A percentile compares a stretch with the other conserved stretches of the same genome.
phyloP scores from a whole-genome alignment of 306 rosid genomes.

The Dryas drummondii region DNA sequence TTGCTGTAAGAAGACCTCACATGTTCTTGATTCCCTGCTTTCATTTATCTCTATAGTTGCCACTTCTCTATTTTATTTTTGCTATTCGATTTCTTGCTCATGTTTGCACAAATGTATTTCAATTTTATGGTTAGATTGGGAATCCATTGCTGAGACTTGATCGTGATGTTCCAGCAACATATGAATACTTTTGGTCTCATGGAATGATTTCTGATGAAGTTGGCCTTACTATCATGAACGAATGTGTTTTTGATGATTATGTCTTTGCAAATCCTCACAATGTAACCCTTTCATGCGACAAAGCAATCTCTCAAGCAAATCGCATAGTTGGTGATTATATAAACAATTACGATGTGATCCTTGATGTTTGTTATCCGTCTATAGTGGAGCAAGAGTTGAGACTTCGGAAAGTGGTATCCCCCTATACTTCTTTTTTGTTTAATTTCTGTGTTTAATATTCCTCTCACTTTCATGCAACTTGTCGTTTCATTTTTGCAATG shows the following conservation, averaged over 20 bases:
- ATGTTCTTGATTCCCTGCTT: not conserved
- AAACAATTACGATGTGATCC: slow-evolving; percentile 71
- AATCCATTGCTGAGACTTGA: slow-evolving; percentile 78
- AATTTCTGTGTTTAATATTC: not conserved
- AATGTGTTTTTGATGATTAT: slow-evolving; percentile 74
- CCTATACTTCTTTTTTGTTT: not conserved
- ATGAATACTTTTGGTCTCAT: slow-evolving; percentile 90
- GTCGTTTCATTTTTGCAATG: not conserved
- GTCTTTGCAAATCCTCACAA: slow-evolving; percentile 46
- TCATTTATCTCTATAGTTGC: not conserved
- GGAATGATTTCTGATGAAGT: slow-evolving; percentile 94
- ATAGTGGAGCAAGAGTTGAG: slow-evolving; percentile 78
- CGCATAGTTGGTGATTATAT: slow-evolving; percentile 55
- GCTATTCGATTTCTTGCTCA: not conserved
- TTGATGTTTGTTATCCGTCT: slow-evolving; percentile 88
- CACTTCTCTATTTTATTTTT: not conserved
- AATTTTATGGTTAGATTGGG: slow-evolving; percentile 61
- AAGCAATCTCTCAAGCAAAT: slow-evolving; percentile 48
- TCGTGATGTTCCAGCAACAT: slow-evolving; percentile 63
- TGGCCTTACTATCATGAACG: slow-evolving; percentile 56
- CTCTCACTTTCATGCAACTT: not conserved
- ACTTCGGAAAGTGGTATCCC: slow-evolving; percentile 59
- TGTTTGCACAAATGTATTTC: slow-evolving; percentile 10
- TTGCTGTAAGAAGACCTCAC: slow-evolving; percentile 58
- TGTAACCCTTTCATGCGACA: slow-evolving; percentile 46